Evolutionary conservation across 768 basidiomycete species (phyloP).

Genomic region (Steccherinum ochraceum): DNA sequence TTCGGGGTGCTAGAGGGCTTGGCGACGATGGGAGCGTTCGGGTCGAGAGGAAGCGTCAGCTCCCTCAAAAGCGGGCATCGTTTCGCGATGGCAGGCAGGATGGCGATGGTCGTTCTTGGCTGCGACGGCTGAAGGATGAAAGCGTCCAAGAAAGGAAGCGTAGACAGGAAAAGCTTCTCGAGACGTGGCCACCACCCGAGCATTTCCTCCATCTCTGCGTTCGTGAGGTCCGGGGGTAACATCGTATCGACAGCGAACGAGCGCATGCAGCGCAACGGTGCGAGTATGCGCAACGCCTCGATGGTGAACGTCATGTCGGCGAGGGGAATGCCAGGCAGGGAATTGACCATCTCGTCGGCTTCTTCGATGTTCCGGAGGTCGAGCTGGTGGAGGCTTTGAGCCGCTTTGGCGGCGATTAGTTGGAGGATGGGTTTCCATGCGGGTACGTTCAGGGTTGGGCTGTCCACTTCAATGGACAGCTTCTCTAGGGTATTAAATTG

Average conservation of each 20-base stretch:
- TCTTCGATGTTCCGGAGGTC: conserved; percentile 14
- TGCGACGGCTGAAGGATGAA: background rate
- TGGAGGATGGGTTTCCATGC: conserved; percentile 14
- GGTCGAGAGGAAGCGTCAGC: conserved; percentile 18
- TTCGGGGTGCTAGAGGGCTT: background rate
- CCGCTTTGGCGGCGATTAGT: conserved; percentile 13
- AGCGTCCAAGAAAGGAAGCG: conserved; percentile 8
- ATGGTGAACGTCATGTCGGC: conserved; percentile 14
- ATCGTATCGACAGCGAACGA: conserved; percentile 19
- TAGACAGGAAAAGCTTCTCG: conserved; percentile 20
- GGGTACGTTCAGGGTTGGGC: conserved; percentile 6
- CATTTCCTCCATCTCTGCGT: conserved; percentile 19
- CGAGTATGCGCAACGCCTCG: conserved; percentile 20
- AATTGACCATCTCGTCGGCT: background rate
- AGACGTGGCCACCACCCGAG: conserved; percentile 24
- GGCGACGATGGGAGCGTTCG: background rate
- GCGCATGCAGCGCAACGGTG: conserved; percentile 16
- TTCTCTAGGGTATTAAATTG: conserved; percentile 10
- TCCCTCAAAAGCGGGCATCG: conserved; percentile 16
- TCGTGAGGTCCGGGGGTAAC: conserved; percentile 19
- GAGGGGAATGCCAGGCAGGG: background rate
- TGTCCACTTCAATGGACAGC: conserved; percentile 13
- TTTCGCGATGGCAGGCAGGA: conserved; percentile 15
- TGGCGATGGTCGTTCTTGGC: conserved; percentile 13
- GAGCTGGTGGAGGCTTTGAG: conserved; percentile 15